Evolutionary conservation across 2,329 filamentous ascomycete species (phyloP).

Genomic region (Atkinsonella texensis): DNA sequence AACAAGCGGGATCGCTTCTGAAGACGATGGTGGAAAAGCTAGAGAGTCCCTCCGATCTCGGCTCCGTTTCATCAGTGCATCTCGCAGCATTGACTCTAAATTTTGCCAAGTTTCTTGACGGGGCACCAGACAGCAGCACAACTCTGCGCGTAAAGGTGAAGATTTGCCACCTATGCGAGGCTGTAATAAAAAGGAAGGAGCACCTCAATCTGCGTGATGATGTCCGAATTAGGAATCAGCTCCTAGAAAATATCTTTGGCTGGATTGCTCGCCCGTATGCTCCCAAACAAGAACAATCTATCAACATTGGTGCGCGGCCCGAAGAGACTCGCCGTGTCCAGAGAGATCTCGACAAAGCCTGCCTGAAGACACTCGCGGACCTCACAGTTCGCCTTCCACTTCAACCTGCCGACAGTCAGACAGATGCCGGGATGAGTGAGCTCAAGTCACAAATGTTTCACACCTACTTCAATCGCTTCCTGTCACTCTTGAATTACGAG

Average conservation of each 20-base stretch:
- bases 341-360: slow-evolving; percentile 54
- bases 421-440: slow-evolving; percentile 54
- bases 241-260: slow-evolving; percentile 54
- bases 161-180: slow-evolving; percentile 55
- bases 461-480: slow-evolving; percentile 57
- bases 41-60: slow-evolving; percentile 50
- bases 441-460: slow-evolving; percentile 61
- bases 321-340: slow-evolving; percentile 49
- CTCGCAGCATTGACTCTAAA: slow-evolving; percentile 51
- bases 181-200: slow-evolving; percentile 53
- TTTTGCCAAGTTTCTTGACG: slow-evolving; percentile 55
- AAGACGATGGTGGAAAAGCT: slow-evolving; percentile 52
- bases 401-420: slow-evolving; percentile 52
- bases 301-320: slow-evolving; percentile 29
- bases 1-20: slow-evolving; percentile 53
- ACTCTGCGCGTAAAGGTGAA: slow-evolving; percentile 55
- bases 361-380: slow-evolving; percentile 51
- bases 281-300: slow-evolving; percentile 29
- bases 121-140: slow-evolving; percentile 40
- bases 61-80: slow-evolving; percentile 49
- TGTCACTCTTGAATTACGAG: slow-evolving; percentile 52
- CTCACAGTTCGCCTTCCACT: slow-evolving; percentile 55
- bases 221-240: slow-evolving; percentile 54
- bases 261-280: slow-evolving; percentile 54
- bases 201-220: slow-evolving; percentile 57